A percentile compares a stretch with the other conserved stretches of the same genome.
These are phyloP conservation scores for Xylaria cubensis DNA, from an alignment of 495 filamentous ascomycete genomes.

Conservation along the genomic window DNA sequence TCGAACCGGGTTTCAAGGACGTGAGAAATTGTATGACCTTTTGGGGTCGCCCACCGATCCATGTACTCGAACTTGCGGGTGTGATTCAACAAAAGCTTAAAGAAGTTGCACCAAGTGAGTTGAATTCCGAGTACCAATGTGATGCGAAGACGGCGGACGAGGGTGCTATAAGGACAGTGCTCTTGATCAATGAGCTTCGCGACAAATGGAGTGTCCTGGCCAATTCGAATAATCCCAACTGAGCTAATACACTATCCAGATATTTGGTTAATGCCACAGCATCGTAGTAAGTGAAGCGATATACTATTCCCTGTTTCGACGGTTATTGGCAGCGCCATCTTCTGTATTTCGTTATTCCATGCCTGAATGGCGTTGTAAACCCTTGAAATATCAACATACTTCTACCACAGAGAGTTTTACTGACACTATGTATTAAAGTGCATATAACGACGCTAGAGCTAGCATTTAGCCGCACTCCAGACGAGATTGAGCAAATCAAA, in stretches of 20 bases:
- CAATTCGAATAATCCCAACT: not conserved
- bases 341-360: not conserved
- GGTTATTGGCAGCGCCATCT: not conserved
- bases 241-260: slow-evolving; percentile 51
- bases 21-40: slow-evolving; percentile 81
- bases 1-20: slow-evolving; percentile 72
- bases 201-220: not conserved
- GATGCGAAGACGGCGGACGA: not conserved
- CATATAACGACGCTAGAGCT: slow-evolving; percentile 90
- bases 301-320: not conserved
- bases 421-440: slow-evolving; percentile 47
- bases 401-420: not conserved
- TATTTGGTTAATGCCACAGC: slow-evolving; percentile 82
- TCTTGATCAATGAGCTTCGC: not conserved
- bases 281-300: slow-evolving; percentile 43
- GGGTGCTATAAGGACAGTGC: not conserved
- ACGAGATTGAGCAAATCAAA: slow-evolving; percentile 67
- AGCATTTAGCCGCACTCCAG: slow-evolving; percentile 68
- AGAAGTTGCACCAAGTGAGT: slow-evolving; percentile 69
- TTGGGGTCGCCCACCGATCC: slow-evolving; percentile 81
- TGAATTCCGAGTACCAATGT: not conserved
- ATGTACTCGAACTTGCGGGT: slow-evolving; percentile 67
- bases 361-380: too few relatives aligned
- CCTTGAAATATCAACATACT: too few relatives aligned
- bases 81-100: slow-evolving; percentile 71